A percentile compares a stretch with the other conserved stretches of the same genome.
Conservation (phyloP, 768 basidiomycete species). For the Dentipellis fragilis region DNA sequence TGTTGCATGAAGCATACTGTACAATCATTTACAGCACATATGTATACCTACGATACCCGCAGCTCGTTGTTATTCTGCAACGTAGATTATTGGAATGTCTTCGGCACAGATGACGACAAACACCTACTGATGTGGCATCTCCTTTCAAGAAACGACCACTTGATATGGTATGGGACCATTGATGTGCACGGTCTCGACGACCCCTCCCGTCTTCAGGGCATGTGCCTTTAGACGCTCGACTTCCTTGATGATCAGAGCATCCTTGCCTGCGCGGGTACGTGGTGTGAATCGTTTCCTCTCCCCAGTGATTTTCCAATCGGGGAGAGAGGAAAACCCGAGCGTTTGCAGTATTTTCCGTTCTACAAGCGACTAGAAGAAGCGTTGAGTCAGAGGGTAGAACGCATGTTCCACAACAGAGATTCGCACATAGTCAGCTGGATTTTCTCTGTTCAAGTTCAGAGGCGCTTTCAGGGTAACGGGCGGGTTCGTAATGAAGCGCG, state of each 20-base stretch:
- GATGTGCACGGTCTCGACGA: constrained; percentile 20
- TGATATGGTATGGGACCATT: constrained; percentile 18
- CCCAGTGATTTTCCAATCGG: constrained; percentile 16
- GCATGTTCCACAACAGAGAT: too few species aligned
- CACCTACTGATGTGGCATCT: too few species aligned
- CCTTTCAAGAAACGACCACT: constrained; percentile 4
- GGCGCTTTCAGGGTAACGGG: constrained; percentile 25
- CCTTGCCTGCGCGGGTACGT: constrained; percentile 16
- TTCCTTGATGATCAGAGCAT: constrained; percentile 17
- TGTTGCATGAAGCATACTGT: too few species aligned
- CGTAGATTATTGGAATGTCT: too few species aligned
- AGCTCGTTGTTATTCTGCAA: not conserved
- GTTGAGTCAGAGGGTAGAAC: too few species aligned
- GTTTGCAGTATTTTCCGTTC: constrained; percentile 25
- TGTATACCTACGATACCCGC: not conserved
- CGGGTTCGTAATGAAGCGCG: constrained; percentile 29
- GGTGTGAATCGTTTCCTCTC: constrained; percentile 16
- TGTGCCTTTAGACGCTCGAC: constrained; percentile 18
- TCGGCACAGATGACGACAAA: too few species aligned
- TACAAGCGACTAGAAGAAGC: constrained; percentile 18
- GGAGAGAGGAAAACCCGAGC: constrained; percentile 18
- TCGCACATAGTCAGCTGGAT: constrained; percentile 19
- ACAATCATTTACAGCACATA: not conserved
- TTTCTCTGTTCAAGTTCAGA: constrained; percentile 22
- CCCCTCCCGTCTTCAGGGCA: constrained; percentile 15